Conservation (phyloP, 768 basidiomycete genomes). For the Galerina sulciceps region DNA sequence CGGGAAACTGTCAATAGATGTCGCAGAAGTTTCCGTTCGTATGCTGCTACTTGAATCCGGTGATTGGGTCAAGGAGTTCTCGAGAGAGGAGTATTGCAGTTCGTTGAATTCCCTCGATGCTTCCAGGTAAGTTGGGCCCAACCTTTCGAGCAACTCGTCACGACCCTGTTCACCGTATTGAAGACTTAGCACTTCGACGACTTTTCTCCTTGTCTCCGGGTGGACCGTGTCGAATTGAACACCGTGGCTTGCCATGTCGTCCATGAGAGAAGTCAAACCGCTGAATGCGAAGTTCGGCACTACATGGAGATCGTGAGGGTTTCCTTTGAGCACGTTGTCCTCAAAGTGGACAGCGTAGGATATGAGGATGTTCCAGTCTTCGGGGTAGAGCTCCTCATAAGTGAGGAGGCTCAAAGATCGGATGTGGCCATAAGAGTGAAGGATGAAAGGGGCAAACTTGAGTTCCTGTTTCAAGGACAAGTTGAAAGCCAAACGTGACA, state of each 20-base stretch:
- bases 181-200: slow-evolving; percentile 29
- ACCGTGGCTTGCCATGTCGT: slow-evolving; percentile 37
- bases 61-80: slow-evolving; percentile 19
- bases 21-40: slow-evolving; percentile 14
- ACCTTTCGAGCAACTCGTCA: slow-evolving; percentile 26
- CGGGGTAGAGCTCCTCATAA: slow-evolving; percentile 30
- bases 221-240: slow-evolving; percentile 35
- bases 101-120: slow-evolving; percentile 26
- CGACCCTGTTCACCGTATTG: slow-evolving; percentile 29
- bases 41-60: slow-evolving; percentile 4
- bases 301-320: slow-evolving; percentile 18
- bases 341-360: slow-evolving; percentile 44
- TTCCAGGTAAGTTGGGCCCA: slow-evolving; percentile 35
- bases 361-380: slow-evolving; percentile 53
- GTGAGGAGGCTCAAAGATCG: slow-evolving; percentile 29
- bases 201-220: slow-evolving; percentile 24
- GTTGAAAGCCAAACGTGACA: slow-evolving; percentile 29
- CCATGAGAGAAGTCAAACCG: slow-evolving; percentile 45
- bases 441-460: slow-evolving; percentile 39
- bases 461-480: slow-evolving; percentile 36
- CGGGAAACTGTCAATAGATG: slow-evolving; percentile 8
- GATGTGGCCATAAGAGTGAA: slow-evolving; percentile 50
- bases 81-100: slow-evolving; percentile 21
- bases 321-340: slow-evolving; percentile 29
- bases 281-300: slow-evolving; percentile 36